A percentile compares a stretch with the other conserved stretches of the same genome.
Evolutionary conservation across 495 filamentous ascomycete genomes (phyloP).

Genomic region (Penicillium robsamsonii): DNA sequence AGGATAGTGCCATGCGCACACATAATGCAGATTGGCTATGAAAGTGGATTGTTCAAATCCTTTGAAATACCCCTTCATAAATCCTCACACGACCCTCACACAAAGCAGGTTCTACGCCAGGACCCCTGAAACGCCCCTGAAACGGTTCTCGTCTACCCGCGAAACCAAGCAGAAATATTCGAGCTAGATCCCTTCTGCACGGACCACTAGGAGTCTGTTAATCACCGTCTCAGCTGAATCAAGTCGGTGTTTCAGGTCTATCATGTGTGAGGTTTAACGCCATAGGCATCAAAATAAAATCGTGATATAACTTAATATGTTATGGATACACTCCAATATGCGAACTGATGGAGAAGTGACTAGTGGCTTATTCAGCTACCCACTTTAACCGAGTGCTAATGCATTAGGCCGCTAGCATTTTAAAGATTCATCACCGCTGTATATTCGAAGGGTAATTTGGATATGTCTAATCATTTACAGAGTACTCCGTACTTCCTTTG

Average conservation of each 20-base stretch:
- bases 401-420: neutral
- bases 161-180: no score
- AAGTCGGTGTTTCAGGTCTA: neutral
- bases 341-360: neutral
- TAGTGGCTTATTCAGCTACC: neutral
- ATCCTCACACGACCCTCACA: neutral
- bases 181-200: neutral
- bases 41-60: neutral
- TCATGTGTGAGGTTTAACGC: neutral
- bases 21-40: neutral
- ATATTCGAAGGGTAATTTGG: neutral
- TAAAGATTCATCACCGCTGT: neutral
- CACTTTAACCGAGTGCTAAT: neutral
- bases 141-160: no score
- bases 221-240: neutral
- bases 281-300: neutral
- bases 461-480: neutral
- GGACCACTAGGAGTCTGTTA: neutral
- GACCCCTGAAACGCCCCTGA: neutral
- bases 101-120: neutral
- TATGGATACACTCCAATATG: neutral
- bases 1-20: neutral
- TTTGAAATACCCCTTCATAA: neutral
- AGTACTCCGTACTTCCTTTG: neutral
- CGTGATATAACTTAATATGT: neutral